A percentile compares a stretch with the other conserved stretches of the same genome.
Evolutionary conservation across 169 alveolate genomes (phyloP).

Genomic region (Cryptosporidium bovis): DNA sequence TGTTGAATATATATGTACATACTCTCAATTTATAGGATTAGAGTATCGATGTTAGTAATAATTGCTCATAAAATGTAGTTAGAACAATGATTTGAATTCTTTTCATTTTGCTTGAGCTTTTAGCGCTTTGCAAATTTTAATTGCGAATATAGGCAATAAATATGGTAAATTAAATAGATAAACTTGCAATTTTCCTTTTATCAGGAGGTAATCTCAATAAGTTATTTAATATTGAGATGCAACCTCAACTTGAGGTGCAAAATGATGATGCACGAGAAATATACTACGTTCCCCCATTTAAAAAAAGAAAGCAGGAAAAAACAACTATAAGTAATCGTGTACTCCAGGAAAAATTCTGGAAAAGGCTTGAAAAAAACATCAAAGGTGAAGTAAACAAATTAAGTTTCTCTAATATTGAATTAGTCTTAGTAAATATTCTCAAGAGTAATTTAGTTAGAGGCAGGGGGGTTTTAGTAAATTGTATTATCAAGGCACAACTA

Average conservation of each 20-base stretch:
- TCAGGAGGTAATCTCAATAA: not conserved
- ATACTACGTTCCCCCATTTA: slow-evolving; percentile 65
- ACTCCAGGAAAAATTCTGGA: slow-evolving; percentile 38
- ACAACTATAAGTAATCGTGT: slow-evolving; percentile 2
- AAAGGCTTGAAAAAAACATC: slow-evolving; percentile 18
- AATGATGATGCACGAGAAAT: not conserved
- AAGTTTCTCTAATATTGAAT: slow-evolving; percentile 33
- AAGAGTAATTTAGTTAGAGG: slow-evolving; percentile 98
- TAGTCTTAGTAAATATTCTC: slow-evolving; percentile 76
- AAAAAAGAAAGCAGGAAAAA: not conserved
- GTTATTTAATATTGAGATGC: slow-evolving; percentile 4
- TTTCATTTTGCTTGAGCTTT: no score
- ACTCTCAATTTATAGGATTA: no score
- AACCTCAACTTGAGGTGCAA: not conserved
- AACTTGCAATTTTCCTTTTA: not conserved
- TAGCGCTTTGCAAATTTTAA: no score
- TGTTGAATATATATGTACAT: no score
- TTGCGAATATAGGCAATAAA: no score
- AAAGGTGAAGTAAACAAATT: slow-evolving; percentile 52
- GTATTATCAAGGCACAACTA: slow-evolving; percentile 96
- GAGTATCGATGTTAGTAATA: no score
- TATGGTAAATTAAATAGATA: no score
- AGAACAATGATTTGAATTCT: no score
- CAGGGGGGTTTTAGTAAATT: slow-evolving; percentile 95
- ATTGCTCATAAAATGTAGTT: no score